phyloP scores from a whole-genome alignment of 2,329 filamentous ascomycete genomes.

The Sporothrix brasiliensis region DNA sequence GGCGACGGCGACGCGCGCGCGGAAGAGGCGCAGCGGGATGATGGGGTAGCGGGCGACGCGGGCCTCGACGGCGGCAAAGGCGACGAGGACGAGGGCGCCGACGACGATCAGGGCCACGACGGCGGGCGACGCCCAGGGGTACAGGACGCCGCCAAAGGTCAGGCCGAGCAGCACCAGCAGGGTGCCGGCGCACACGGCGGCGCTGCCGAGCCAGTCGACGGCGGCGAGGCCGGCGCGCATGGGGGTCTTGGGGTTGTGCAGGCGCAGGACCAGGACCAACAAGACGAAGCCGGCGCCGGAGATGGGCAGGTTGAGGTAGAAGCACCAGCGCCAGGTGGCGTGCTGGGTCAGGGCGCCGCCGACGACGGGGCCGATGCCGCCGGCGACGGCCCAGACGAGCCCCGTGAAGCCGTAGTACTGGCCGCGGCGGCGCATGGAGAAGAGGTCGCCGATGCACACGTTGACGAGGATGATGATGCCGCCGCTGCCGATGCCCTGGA shows the following conservation, averaged over 20 bases:
- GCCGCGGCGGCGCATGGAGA: slow-evolving; percentile 50
- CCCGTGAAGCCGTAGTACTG: slow-evolving; percentile 66
- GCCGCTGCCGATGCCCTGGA: slow-evolving; percentile 57
- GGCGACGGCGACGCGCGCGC: slow-evolving; percentile 65
- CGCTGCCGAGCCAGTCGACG: slow-evolving; percentile 60
- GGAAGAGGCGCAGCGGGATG: slow-evolving; percentile 74
- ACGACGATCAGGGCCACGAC: slow-evolving; percentile 80
- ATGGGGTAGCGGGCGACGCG: slow-evolving; percentile 75
- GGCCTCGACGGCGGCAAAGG: slow-evolving; percentile 75
- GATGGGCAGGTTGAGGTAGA: slow-evolving; percentile 62
- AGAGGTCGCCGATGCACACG: slow-evolving; percentile 58
- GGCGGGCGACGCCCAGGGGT: slow-evolving; percentile 73
- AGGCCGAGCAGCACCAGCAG: slow-evolving; percentile 86
- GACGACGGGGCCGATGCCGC: slow-evolving; percentile 61
- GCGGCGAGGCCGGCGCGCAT: slow-evolving; percentile 64
- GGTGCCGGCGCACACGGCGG: slow-evolving; percentile 71
- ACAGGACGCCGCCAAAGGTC: slow-evolving; percentile 76
- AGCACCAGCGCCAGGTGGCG: slow-evolving; percentile 68
- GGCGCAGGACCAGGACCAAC: slow-evolving; percentile 64
- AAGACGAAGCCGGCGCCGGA: slow-evolving; percentile 51
- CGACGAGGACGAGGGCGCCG: slow-evolving; percentile 61
- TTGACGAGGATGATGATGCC: slow-evolving; percentile 58
- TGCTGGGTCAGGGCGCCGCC: slow-evolving; percentile 65
- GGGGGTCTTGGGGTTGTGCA: slow-evolving; percentile 69
- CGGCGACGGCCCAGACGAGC: slow-evolving; percentile 67